Base-by-base conservation (phyloP, 768 basidiomycete species). In the Russula brevipes region DNA sequence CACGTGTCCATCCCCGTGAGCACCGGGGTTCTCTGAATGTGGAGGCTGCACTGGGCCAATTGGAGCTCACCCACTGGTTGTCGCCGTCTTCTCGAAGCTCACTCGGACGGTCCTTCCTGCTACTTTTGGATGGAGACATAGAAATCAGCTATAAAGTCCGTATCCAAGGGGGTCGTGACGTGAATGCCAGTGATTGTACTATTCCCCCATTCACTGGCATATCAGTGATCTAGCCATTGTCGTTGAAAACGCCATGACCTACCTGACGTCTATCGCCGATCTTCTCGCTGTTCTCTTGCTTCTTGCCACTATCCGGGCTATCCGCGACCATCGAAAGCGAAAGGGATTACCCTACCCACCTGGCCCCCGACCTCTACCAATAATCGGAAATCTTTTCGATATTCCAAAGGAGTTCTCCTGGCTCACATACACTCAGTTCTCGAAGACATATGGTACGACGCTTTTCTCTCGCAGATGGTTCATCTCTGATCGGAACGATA, bases 341-440 rank as follows among this genome's bases (percentile, higher is more conserved):
- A 0, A 38, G 1, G 24, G 53, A 14, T 24, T 54, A 4, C 58
- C 58, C 3, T 64, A 64, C 11, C 63, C 63, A 5, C 63, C 63
- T n/a, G 63, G 63, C 4, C 63, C 63, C 2, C 49, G 31, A 54
- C 63, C 58, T 1, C 46, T 60, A 10, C 63, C 63, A 4, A 11
- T 64, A 16, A 19, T 64, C 2, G 63, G 63, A 1, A 64, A 64
- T 42, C 52, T 64, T 19, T 30, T 60, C 2, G 58, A 64, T 35
- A 41, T 60, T 5, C 63, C 63, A 30, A 60, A 47, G 36, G 49
- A 53, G 10, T 60, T 24, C 6, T 41, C 42, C 31, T 64, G 62
- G 62, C 44, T 60, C 35, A 24, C 24, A 19, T 60, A 54, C 38
- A 17, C 52, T 3, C 39, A 52, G 2, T 11, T 45, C 5, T 58